Evolutionary conservation across 192 early-diverging fungal genomes (phyloP), one percentile per base, ranked within the genome.

Genomic region (Linnemannia elongata): DNA sequence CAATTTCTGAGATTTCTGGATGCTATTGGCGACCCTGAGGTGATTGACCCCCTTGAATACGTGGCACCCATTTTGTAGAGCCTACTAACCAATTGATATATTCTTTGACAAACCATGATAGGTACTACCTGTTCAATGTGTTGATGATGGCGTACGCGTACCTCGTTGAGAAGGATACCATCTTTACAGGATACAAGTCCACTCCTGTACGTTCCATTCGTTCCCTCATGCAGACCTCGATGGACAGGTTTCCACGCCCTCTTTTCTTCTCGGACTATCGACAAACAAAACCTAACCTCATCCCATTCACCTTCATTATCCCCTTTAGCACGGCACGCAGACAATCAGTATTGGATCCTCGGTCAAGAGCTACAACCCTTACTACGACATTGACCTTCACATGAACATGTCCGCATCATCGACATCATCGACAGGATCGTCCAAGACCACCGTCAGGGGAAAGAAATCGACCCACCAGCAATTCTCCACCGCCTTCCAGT

Each of bases 151-250:
- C 88, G 35, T 94, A 95, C 81, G 88, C 90, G 33, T 93, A 90
- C 45, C 76, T 91, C 41, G 88, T 94, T 77, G 94, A 95, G 88
- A 94, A 94, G 74, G 87, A 94, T 75, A 93, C 90, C 75, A 79
- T 95, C 55, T 96, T 94, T 90, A 83, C 92, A 47, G 94, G 94
- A 41, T 89, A 89, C 76, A 93, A 92, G 81, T 90, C 90, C 27
- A 82, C 81, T 30, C 63, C 82, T 33, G 87, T 74, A 81, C 66
- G 82, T 47, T 30, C 49, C 4, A 13, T 39, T 41, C 4, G 5
- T 39, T 27, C n/a, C 52, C 35, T 10, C 1, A 22, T 41, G 17
- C 22, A 70, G 4, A 72, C 18, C 38, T 17, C 39, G 36, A 70
- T 69, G 5, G 36, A 18, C 6, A 72, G 8, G 4, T 22, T 41